phyloP scores from a whole-genome alignment of 305 asterid genomes.

The Rubia occidens region DNA sequence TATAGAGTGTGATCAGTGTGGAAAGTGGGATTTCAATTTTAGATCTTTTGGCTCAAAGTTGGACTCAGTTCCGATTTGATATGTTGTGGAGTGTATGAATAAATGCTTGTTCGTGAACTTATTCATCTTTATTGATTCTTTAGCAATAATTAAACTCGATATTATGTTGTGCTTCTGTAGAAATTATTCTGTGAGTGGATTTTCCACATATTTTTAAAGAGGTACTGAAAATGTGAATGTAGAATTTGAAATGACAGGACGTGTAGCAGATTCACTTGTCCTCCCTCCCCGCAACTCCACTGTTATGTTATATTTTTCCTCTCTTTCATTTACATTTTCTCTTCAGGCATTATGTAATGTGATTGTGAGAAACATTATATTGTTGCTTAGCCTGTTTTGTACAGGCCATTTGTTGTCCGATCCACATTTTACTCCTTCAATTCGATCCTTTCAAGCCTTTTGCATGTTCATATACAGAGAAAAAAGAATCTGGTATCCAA shows the following conservation, averaged over 20 bases:
- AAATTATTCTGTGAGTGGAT: not conserved
- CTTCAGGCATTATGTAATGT: not conserved
- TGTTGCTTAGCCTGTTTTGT: not conserved
- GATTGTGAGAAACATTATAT: not conserved
- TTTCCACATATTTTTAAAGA: not conserved
- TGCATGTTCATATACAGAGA: not conserved
- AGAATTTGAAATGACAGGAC: not conserved
- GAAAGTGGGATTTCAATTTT: not conserved
- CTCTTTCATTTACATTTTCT: not conserved
- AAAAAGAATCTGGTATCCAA: not conserved
- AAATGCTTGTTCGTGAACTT: not conserved
- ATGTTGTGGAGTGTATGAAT: not conserved
- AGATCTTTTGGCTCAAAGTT: not conserved
- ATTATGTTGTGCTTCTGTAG: no score
- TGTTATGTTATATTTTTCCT: not conserved
- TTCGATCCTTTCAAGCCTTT: not conserved
- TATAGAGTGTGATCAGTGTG: constrained; percentile 20
- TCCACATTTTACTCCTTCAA: not conserved
- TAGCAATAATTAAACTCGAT: not conserved
- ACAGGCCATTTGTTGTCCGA: not conserved
- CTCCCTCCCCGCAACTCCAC: not conserved
- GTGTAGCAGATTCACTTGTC: not conserved
- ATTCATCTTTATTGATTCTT: not conserved
- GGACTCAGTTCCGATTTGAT: not conserved
- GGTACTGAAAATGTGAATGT: not conserved